These are phyloP conservation scores for Pharnaceum exiguum DNA, from an alignment of 148 eudicot genomes.

Conservation along the genomic window DNA sequence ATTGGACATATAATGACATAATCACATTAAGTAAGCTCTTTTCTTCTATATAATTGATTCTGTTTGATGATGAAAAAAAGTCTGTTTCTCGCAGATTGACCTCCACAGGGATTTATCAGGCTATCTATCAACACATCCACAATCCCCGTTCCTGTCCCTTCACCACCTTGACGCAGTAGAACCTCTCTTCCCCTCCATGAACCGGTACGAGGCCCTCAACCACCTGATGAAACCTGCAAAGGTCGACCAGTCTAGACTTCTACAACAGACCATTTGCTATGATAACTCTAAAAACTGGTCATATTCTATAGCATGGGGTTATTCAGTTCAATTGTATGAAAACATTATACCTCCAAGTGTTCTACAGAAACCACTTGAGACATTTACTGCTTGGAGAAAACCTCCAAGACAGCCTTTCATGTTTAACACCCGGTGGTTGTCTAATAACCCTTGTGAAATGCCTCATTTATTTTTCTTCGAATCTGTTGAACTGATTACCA, in stretches of 20 bases:
- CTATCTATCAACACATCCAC: constrained; percentile 48
- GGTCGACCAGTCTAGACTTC: constrained; percentile 34
- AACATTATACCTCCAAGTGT: constrained; percentile 32
- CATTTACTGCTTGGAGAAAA: constrained; percentile 47
- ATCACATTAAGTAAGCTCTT: background rate
- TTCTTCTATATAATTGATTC: background rate
- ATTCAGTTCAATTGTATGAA: constrained; percentile 46
- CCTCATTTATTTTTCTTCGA: constrained; percentile 53
- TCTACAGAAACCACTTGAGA: constrained; percentile 45
- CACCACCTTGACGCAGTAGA: constrained; percentile 49
- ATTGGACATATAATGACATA: background rate
- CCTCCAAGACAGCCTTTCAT: constrained; percentile 28
- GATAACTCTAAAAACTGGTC: constrained; percentile 40
- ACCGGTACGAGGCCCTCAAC: constrained; percentile 30
- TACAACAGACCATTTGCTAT: constrained; percentile 67
- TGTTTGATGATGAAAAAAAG: background rate
- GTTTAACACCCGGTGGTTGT: constrained; percentile 44
- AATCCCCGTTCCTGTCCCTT: constrained; percentile 42
- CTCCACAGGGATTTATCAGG: constrained; percentile 46
- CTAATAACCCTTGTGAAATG: constrained; percentile 38
- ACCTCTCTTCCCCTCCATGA: constrained; percentile 51
- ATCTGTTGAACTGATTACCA: constrained; percentile 13
- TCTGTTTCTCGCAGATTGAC: constrained; percentile 36
- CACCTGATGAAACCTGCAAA: constrained; percentile 51
- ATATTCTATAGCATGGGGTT: constrained; percentile 64